Evolutionary conservation across 371 early-diverging fungal genomes (phyloP), one percentile per base, ranked within the genome.

Genomic region (Mucor indicus): DNA sequence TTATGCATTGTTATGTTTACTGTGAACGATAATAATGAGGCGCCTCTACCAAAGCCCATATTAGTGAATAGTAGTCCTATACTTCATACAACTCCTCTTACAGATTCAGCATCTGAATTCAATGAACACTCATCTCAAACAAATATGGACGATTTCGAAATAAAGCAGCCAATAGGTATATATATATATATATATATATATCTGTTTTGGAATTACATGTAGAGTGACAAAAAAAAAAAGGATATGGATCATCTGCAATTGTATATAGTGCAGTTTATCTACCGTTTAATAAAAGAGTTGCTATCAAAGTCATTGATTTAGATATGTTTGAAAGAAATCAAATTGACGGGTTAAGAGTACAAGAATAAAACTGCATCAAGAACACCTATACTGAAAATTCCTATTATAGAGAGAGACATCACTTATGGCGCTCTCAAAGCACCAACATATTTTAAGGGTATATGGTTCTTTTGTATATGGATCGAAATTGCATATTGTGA

Each of bases 401-500:
- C 17, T 10, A 13, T 36, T 21, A 43, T 37, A 90, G 89, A 59
- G 87, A 51, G 94, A 93, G 64, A 90, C 90, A 3, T 85, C 90
- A 43, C 76, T 90, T 47, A 91, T 93, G 92, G 83, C 84, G 8
- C 60, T 93, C 11, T 91, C 87, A 21, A 86, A 86, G 44, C 94
- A 93, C 58, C 82, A 86, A 1, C 90, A 93, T 59, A 76, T 93
- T 8, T 61, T 93, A 38, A 87, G 84, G 19, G 92, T 92, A 17
- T 80, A 80, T 62, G 87, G 89, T 32, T 86, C 90, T 2, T 93
- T 91, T 66, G 90, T 93, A 19, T 69, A 80, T 42, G 90, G 84
- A 12, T 75, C 84, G 15, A 90, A 86, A 60, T 68, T 92, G 13
- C 81, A 81, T 53, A 90, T 93, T 35, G 86, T 91, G 22, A 89